Evolutionary conservation across 179 eudicot species (phyloP).

Genomic region (Spergularia azorica): DNA sequence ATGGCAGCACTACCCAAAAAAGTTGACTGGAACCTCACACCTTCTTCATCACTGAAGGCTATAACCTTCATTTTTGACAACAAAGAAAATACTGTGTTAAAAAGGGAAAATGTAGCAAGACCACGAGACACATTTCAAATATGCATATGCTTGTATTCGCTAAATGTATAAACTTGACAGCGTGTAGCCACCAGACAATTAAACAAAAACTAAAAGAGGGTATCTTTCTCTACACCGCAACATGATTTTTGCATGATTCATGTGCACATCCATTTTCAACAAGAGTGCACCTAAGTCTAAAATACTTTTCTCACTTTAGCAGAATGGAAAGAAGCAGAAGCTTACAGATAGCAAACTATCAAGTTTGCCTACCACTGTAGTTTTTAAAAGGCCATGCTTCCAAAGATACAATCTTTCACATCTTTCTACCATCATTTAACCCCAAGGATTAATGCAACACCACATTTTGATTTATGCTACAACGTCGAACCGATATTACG

Average conservation of each 20-base stretch:
- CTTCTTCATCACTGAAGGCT: conserved; percentile 99
- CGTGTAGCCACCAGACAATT: not conserved
- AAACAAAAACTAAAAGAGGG: too few relatives aligned
- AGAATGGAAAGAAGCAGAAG: not conserved
- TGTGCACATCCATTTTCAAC: not conserved
- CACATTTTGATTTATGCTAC: not conserved
- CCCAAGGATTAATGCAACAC: not conserved
- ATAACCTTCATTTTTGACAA: conserved; percentile 53
- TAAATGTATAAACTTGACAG: not conserved
- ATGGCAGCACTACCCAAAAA: conserved; percentile 96
- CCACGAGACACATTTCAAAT: not conserved
- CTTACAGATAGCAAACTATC: not conserved
- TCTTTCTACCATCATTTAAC: not conserved
- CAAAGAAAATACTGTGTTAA: conserved; percentile 1
- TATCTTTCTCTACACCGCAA: not conserved
- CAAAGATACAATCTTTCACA: not conserved
- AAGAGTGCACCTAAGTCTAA: not conserved
- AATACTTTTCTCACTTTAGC: not conserved
- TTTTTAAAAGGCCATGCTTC: not conserved
- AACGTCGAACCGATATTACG: not conserved
- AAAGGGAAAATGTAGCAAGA: not conserved
- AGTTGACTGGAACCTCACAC: conserved; percentile 91
- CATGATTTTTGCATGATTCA: not conserved
- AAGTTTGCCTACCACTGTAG: not conserved
- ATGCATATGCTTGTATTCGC: not conserved